Percentiles rank a stretch among this genome's conserved stretches.
phyloP scores from a whole-genome alignment of 306 rosid species.

The Rubus parviflorus region DNA sequence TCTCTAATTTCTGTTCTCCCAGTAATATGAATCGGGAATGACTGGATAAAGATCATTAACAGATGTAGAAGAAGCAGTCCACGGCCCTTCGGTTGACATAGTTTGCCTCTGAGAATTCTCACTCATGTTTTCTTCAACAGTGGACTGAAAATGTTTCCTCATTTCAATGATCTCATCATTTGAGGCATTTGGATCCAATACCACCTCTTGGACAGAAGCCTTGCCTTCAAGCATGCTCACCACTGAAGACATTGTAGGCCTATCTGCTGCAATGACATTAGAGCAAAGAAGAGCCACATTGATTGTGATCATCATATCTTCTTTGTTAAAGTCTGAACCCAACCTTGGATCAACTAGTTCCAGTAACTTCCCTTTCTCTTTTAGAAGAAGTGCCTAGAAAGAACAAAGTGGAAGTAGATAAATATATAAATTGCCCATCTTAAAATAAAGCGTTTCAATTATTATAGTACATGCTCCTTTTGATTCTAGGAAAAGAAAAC shows the following conservation, averaged over 20 bases:
- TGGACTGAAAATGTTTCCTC: conserved; percentile 25
- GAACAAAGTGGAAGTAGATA: background rate
- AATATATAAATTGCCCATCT: background rate
- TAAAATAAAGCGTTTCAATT: background rate
- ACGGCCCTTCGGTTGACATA: conserved; percentile 18
- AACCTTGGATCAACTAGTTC: conserved; percentile 45
- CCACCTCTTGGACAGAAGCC: conserved; percentile 20
- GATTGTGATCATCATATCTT: conserved; percentile 33
- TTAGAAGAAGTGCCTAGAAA: conserved; percentile 33
- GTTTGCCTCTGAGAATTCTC: conserved; percentile 20
- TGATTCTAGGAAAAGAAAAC: background rate
- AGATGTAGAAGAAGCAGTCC: conserved; percentile 29
- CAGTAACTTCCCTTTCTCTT: conserved; percentile 29
- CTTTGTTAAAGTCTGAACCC: conserved; percentile 26
- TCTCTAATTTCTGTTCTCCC: conserved; percentile 17
- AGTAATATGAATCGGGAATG: conserved; percentile 21
- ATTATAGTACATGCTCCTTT: background rate
- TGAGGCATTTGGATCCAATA: conserved; percentile 1
- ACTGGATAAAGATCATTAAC: conserved; percentile 33
- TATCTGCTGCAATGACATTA: conserved; percentile 26
- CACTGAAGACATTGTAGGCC: conserved; percentile 46
- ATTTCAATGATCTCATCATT: conserved; percentile 24
- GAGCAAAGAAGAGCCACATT: conserved; percentile 41
- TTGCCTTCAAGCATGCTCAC: conserved; percentile 53
- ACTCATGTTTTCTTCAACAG: background rate